Conservation (phyloP, 129 eudicot genomes). For the Smallanthus sonchifolius region DNA sequence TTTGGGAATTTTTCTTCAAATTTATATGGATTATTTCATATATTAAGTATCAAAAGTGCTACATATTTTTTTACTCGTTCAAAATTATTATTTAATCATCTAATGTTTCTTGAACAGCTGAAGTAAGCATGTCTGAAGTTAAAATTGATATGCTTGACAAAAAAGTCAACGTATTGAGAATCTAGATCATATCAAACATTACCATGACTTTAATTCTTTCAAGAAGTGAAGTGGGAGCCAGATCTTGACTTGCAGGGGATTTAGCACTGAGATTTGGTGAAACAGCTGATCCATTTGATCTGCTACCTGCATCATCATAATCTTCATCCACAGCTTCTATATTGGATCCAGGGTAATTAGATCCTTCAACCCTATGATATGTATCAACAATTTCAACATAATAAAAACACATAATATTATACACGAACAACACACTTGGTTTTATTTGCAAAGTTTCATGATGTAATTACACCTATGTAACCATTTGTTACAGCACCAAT, state of each 20-base stretch:
- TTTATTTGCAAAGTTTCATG: too few relatives aligned
- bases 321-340: slow-evolving; percentile 38
- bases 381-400: slow-evolving; percentile 2
- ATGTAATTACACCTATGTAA: too few relatives aligned
- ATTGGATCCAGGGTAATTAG: slow-evolving; percentile 35
- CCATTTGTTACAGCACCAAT: too few relatives aligned
- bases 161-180: not conserved
- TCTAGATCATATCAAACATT: not conserved
- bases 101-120: not conserved
- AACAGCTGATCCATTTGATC: slow-evolving; percentile 40
- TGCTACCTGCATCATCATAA: slow-evolving; percentile 32
- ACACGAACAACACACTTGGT: not conserved
- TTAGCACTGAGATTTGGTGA: slow-evolving; percentile 40
- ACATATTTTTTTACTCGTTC: not conserved
- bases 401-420: slow-evolving; percentile 3
- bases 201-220: slow-evolving; percentile 49
- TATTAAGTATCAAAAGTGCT: not conserved
- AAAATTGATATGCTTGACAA: slow-evolving; percentile 3
- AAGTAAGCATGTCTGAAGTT: slow-evolving; percentile 5
- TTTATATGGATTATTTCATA: not conserved
- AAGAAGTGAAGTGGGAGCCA: slow-evolving; percentile 44
- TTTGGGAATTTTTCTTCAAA: too few relatives aligned
- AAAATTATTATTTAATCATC: not conserved
- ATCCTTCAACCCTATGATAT: slow-evolving; percentile 43
- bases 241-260: slow-evolving; percentile 46